Percentiles rank a stretch among this genome's conserved stretches.
phyloP scores from a whole-genome alignment of 2,329 filamentous ascomycete genomes.

The Aspergillus sclerotialis region DNA sequence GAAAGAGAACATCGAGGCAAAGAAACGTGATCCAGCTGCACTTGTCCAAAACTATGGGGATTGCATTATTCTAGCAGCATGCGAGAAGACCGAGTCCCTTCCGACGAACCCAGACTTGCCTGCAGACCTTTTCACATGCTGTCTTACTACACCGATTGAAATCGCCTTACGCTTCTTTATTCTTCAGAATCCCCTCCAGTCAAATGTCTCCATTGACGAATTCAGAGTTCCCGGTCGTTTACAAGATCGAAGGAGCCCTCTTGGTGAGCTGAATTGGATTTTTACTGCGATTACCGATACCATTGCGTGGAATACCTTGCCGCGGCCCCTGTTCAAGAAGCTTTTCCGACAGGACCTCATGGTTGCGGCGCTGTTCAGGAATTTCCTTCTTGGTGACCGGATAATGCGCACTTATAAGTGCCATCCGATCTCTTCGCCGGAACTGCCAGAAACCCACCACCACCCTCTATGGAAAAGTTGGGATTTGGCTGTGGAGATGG shows the following conservation, averaged over 20 bases:
- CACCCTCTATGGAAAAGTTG: conserved; percentile 96
- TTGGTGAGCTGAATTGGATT: conserved; percentile 98
- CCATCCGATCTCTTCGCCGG: conserved; percentile 84
- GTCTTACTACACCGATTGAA: conserved; percentile 92
- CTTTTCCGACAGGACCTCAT: conserved; percentile 96
- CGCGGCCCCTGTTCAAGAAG: conserved; percentile 86
- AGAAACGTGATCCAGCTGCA: conserved; percentile 66
- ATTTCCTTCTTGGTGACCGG: conserved; percentile 88
- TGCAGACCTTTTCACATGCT: conserved; percentile 92
- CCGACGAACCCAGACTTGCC: conserved; percentile 91
- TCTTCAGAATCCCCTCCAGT: conserved; percentile 72
- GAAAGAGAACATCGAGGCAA: conserved; percentile 71
- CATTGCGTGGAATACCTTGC: conserved; percentile 94
- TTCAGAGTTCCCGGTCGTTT: conserved; percentile 85
- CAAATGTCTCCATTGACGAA: conserved; percentile 66
- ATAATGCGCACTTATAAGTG: conserved; percentile 97
- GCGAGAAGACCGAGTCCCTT: conserved; percentile 80
- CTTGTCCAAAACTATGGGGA: conserved; percentile 63
- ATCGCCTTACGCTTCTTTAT: conserved; percentile 97
- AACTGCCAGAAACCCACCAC: conserved; percentile 88
- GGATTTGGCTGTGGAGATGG: conserved; percentile 95
- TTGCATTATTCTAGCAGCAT: conserved; percentile 89
- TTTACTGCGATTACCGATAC: conserved; percentile 98
- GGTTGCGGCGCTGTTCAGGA: conserved; percentile 96
- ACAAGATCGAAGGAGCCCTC: conserved; percentile 84